Conservation (phyloP, 2,329 filamentous ascomycete species). For the Aureobasidium subglaciale region DNA sequence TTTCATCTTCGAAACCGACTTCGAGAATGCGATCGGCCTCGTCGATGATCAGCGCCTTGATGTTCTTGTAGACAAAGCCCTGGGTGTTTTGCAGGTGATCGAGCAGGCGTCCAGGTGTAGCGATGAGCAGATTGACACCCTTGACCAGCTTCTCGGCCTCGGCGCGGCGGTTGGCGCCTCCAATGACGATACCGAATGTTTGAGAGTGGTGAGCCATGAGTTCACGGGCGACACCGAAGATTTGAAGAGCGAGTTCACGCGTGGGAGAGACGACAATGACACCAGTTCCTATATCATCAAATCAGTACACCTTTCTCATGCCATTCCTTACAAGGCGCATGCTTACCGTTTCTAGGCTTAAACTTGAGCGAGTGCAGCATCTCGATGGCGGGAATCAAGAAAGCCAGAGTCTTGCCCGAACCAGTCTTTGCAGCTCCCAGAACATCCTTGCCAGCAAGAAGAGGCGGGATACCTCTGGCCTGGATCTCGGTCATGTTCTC, state of each 20-base stretch:
- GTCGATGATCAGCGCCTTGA: constrained; percentile 88
- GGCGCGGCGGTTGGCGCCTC: constrained; percentile 81
- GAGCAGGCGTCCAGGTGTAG: constrained; percentile 83
- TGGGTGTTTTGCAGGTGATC: constrained; percentile 93
- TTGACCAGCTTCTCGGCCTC: constrained; percentile 92
- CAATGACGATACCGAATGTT: constrained; percentile 93
- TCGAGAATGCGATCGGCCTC: constrained; percentile 96
- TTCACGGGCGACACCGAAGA: constrained; percentile 89
- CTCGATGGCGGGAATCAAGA: constrained; percentile 89
- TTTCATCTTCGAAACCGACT: constrained; percentile 97
- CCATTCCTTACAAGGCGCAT: too few relatives aligned
- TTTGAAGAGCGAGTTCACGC: constrained; percentile 87
- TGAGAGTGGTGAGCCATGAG: constrained; percentile 91
- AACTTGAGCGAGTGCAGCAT: constrained; percentile 85
- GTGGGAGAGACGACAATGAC: constrained; percentile 91
- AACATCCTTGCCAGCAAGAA: constrained; percentile 84
- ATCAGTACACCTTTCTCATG: neutral
- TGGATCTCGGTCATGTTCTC: constrained; percentile 95
- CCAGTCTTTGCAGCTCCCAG: constrained; percentile 94
- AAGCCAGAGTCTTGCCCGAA: constrained; percentile 90
- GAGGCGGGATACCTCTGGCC: constrained; percentile 73
- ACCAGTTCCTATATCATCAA: constrained; percentile 48
- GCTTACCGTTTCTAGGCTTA: constrained; percentile 75
- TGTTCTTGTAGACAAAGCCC: constrained; percentile 84
- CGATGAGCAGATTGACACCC: constrained; percentile 90